phyloP scores from a whole-genome alignment of 2,329 filamentous ascomycete genomes.

The Botrytis porri region DNA sequence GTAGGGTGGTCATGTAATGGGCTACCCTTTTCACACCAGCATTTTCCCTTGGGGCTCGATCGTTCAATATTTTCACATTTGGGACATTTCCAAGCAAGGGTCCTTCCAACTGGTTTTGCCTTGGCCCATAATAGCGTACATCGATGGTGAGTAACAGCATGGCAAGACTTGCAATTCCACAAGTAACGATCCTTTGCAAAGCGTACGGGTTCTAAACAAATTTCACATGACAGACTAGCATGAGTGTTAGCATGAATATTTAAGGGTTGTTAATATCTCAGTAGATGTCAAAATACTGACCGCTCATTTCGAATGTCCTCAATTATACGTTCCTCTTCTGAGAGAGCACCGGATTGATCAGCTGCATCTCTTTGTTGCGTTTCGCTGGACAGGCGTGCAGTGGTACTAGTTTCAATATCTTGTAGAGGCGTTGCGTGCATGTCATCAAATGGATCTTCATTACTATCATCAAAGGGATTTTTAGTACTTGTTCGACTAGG shows the following conservation, averaged over 20 bases:
- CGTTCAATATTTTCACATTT: not conserved
- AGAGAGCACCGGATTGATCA: constrained; percentile 6
- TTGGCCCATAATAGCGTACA: constrained; percentile 17
- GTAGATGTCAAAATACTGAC: not conserved
- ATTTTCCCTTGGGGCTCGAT: not conserved
- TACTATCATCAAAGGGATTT: not conserved
- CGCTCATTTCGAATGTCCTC: constrained; percentile 22
- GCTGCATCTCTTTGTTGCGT: constrained; percentile 17
- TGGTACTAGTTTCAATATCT: not conserved
- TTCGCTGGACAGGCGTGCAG: constrained; percentile 12
- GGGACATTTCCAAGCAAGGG: constrained; percentile 21
- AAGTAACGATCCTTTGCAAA: constrained; percentile 10
- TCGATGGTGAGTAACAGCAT: constrained; percentile 22
- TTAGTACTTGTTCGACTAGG: not conserved
- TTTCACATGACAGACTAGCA: not conserved
- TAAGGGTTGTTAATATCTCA: not conserved
- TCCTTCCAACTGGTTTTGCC: not conserved
- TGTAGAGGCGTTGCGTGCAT: not conserved
- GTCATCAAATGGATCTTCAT: constrained; percentile 9
- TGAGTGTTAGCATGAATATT: not conserved
- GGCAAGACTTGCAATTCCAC: constrained; percentile 26
- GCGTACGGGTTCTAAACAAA: not conserved
- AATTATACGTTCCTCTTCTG: constrained; percentile 17
- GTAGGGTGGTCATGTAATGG: not conserved
- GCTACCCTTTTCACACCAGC: constrained; percentile 22